These are phyloP conservation scores for Leptographium galeiforme DNA, from an alignment of 2,329 filamentous ascomycete species.

Conservation along the genomic window DNA sequence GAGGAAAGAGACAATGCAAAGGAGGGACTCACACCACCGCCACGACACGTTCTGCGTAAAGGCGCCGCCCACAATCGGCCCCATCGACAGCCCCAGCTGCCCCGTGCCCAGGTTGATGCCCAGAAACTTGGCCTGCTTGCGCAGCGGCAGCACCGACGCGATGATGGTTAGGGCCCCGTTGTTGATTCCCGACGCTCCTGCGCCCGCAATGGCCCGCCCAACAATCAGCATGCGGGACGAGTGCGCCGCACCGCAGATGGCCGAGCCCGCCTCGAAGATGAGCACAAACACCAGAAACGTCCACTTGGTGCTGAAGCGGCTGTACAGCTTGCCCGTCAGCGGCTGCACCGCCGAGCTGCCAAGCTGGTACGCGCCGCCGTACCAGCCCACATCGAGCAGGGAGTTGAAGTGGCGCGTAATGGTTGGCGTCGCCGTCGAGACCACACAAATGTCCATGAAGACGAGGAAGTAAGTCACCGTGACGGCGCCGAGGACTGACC, in stretches of 20 bases:
- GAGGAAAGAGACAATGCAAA: too few species aligned
- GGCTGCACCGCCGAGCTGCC: slow-evolving; percentile 15
- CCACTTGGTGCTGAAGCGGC: slow-evolving; percentile 23
- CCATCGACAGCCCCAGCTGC: slow-evolving; percentile 29
- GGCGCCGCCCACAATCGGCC: slow-evolving; percentile 31
- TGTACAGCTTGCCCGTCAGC: slow-evolving; percentile 37
- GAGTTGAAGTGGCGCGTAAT: neutral
- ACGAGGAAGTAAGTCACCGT: neutral
- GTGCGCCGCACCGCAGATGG: slow-evolving; percentile 35
- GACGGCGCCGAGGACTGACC: neutral
- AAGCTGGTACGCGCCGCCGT: slow-evolving; percentile 14
- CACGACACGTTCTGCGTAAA: slow-evolving; percentile 25
- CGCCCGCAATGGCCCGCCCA: slow-evolving; percentile 38
- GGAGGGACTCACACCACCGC: slow-evolving; percentile 27
- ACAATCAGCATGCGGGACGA: slow-evolving; percentile 38
- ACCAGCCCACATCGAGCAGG: slow-evolving; percentile 13
- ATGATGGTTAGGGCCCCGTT: slow-evolving; percentile 38
- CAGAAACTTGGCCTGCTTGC: slow-evolving; percentile 22
- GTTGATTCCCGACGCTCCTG: slow-evolving; percentile 34
- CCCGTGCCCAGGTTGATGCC: slow-evolving; percentile 12
- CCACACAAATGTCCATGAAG: neutral
- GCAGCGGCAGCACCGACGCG: slow-evolving; percentile 22
- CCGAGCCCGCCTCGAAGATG: slow-evolving; percentile 41
- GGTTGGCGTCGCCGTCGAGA: neutral
- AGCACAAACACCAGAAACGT: slow-evolving; percentile 26